Evolutionary conservation across 2,329 filamentous ascomycete genomes (phyloP).

Genomic region (Huntiella savannae): DNA sequence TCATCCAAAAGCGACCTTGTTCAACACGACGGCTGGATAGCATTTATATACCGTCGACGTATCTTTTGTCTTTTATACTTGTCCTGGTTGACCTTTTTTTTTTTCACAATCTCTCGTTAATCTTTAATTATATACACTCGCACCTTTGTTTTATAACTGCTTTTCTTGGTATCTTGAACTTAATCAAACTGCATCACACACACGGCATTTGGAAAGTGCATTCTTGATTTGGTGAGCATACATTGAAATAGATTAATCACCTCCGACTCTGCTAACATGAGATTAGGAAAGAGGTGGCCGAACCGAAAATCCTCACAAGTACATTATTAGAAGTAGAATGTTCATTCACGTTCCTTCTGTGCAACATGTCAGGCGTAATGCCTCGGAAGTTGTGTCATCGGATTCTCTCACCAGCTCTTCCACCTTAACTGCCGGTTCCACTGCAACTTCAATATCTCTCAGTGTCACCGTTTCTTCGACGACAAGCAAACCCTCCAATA

Average conservation of each 20-base stretch:
- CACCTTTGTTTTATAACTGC: neutral
- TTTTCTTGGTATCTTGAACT: neutral
- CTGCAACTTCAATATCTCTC: neutral
- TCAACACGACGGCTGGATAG: too few relatives aligned
- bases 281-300: too few relatives aligned
- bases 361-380: too few relatives aligned
- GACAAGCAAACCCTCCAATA: neutral
- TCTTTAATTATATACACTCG: conserved; percentile 8
- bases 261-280: too few relatives aligned
- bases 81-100: conserved; percentile 2
- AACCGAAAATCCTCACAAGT: too few relatives aligned
- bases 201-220: too few relatives aligned
- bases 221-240: too few relatives aligned
- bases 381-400: neutral
- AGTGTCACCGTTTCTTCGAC: neutral
- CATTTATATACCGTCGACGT: neutral
- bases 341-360: too few relatives aligned
- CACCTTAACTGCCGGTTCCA: too few relatives aligned
- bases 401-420: neutral
- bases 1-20: neutral
- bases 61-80: neutral
- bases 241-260: too few relatives aligned
- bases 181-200: too few relatives aligned
- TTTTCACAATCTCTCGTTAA: conserved; percentile 7
- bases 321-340: too few relatives aligned